Evolutionary conservation across 768 basidiomycete species (phyloP), one percentile per base, ranked within the genome.

Genomic region (Podaxis sp.): DNA sequence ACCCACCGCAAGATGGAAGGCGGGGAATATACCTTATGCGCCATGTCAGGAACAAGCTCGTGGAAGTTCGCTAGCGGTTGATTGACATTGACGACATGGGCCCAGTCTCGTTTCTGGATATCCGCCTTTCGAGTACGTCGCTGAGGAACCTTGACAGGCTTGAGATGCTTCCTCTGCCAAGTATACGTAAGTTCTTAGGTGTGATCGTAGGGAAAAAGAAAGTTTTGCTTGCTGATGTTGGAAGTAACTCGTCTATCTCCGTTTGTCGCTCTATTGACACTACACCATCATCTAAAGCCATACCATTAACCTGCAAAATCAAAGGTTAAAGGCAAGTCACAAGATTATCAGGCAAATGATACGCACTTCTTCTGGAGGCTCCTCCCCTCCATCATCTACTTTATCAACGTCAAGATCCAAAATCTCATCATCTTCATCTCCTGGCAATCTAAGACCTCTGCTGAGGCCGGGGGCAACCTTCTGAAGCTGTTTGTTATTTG

Each of bases 11-110:
- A 36, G 5, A 48, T 26, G 22, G 7, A 28, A 46, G 44, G 17
- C 17, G 53, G n/a, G 2, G 28, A n/a, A 46, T 51, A 51, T 44
- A 93, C 95, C 79, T 94, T 88, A 74, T 93, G 93, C 0, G 96
- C 96, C 94, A 96, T 95, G 61, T 95, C 91, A 0, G 96, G 96
- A 7, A 99, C 95, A 26, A 99, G 87, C 72, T 96, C 89, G 58
- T 84, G 85, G 72, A 96, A 96, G 71, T 98, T 96, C 13, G 80
- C 78, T 72, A 97, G 87, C 22, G 94, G 92, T 64, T 90, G 89
- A 69, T 94, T 94, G 64, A 98, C 87, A 69, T 99, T 93, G 30
- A 99, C 93, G 28, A 94, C 91, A 79, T 98, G 97, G 1, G 97
- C 97, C 97, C 97, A 99, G 66, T 98, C 95, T 53, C 92, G 90